A percentile compares a stretch with the other conserved stretches of the same genome.
Evolutionary conservation across 2,329 filamentous ascomycete species (phyloP).

Genomic region (Tolypocladium tropicale): DNA sequence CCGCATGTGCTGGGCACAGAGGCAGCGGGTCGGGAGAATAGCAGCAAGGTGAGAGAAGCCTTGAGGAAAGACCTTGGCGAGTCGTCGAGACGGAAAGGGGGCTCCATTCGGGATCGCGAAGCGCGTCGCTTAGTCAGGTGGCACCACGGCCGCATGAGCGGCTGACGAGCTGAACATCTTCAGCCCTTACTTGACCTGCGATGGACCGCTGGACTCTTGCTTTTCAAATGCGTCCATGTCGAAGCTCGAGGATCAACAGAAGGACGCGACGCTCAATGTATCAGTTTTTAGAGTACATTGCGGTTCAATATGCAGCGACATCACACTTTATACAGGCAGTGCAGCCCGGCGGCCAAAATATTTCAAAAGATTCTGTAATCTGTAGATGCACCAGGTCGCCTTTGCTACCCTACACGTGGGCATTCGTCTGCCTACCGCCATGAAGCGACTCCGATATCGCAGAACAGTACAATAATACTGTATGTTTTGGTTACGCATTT

Average conservation of each 20-base stretch:
- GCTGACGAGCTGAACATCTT: neutral
- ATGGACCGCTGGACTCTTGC: neutral
- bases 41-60: neutral
- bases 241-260: neutral
- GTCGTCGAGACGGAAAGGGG: neutral
- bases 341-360: neutral
- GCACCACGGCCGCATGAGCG: neutral
- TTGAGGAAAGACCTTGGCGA: neutral
- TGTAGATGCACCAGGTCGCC: too few relatives aligned
- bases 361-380: neutral
- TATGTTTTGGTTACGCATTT: neutral
- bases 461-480: too few relatives aligned
- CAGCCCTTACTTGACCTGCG: too few relatives aligned
- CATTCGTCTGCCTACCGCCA: neutral
- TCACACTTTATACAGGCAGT: neutral
- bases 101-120: neutral
- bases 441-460: neutral
- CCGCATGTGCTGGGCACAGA: constrained; percentile 19
- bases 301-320: neutral
- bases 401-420: neutral
- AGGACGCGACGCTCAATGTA: neutral
- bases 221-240: neutral
- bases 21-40: neutral
- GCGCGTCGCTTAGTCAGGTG: neutral
- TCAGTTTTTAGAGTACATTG: neutral